Conservation (phyloP, 1,284 basidiomycete species). For the Ceratorhiza oryzae-sativae region DNA sequence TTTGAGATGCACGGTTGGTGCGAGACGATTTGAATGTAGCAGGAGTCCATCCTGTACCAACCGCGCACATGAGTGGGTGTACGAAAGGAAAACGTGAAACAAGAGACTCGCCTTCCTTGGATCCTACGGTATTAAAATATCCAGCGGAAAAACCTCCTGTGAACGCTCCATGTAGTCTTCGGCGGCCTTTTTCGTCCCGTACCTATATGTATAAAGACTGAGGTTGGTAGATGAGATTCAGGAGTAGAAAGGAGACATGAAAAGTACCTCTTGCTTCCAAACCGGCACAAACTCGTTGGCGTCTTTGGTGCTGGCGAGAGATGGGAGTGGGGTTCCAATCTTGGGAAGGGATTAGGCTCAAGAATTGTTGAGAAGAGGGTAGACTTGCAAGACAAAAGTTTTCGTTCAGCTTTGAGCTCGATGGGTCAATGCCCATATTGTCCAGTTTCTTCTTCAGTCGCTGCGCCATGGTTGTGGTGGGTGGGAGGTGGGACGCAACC, state of each 20-base stretch:
- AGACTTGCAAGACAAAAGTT: conserved; percentile 83
- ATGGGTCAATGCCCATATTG: conserved; percentile 75
- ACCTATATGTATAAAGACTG: conserved; percentile 59
- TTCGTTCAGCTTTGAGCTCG: conserved; percentile 76
- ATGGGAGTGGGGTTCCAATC: conserved; percentile 92
- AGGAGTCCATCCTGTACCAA: conserved; percentile 86
- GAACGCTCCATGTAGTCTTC: conserved; percentile 95
- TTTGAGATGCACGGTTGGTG: conserved; percentile 65
- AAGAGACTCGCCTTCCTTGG: conserved; percentile 78
- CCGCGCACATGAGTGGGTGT: conserved; percentile 12
- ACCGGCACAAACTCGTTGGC: conserved; percentile 92
- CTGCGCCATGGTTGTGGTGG: conserved; percentile 53
- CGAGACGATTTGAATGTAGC: conserved; percentile 90
- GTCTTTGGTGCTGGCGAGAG: conserved; percentile 87
- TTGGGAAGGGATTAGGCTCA: too few relatives aligned
- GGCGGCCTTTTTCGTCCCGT: conserved; percentile 90
- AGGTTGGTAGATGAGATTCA: conserved; percentile 30
- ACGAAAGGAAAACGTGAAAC: too few relatives aligned
- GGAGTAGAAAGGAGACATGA: conserved; percentile 26
- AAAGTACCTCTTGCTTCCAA: conserved; percentile 93
- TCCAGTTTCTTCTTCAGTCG: conserved; percentile 70
- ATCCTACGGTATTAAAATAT: conserved; percentile 96
- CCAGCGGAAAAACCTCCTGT: conserved; percentile 98
- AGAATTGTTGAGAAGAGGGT: not conserved
- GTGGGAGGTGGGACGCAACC: not conserved